Base-by-base conservation (phyloP, 345 rosid genomes). In the Viola odorata region DNA sequence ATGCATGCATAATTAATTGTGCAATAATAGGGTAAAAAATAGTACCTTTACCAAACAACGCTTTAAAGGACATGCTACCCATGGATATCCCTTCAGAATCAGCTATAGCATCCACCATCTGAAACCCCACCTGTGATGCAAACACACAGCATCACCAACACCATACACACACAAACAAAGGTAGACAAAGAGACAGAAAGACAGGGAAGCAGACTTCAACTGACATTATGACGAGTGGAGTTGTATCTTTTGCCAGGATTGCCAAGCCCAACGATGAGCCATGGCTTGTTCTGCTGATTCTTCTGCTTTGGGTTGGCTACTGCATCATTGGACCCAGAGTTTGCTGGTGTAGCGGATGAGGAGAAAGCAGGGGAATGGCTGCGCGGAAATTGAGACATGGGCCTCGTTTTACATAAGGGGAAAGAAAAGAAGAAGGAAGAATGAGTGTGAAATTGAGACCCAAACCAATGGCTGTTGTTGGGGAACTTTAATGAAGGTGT, bases 211-310 rank as follows among this genome's bases (percentile, higher is more conserved):
- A 8, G 15, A 10, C 9, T 23, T 32, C 39, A 0, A 71, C 37
- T 37, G n/a, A 91, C 97, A 62, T 88, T 91, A 64, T 91, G 97
- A 41, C 97, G 91, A 45, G 96, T 91, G 74, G 85, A 81, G 42
- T 78, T 67, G 69, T 84, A 91, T 69, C 73, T 84, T 45, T 82
- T 76, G 50, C 96, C 96, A 41, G 97, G 97, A 60, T 91, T 88
- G n/a, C 97, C 97, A 37, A 91, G 91, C 11, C 97, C 97, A 41
- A 86, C 91, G 55, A 91, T 82, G 47, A 91, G 84, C 97, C 97
- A 91, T 11, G 91, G 95, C 1, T 23, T 23, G 32, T 23, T 23
- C 32, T 23, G 32, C 32, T 23, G 1, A 1, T 23, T 2, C 32
- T 65, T 61, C 57, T 75, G 78, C 45, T 76, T 82, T 39, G 73